Percentiles rank a stretch among this genome's conserved stretches.
Conservation (phyloP, 371 early-diverging fungal genomes). For the Coemansia sp. region DNA sequence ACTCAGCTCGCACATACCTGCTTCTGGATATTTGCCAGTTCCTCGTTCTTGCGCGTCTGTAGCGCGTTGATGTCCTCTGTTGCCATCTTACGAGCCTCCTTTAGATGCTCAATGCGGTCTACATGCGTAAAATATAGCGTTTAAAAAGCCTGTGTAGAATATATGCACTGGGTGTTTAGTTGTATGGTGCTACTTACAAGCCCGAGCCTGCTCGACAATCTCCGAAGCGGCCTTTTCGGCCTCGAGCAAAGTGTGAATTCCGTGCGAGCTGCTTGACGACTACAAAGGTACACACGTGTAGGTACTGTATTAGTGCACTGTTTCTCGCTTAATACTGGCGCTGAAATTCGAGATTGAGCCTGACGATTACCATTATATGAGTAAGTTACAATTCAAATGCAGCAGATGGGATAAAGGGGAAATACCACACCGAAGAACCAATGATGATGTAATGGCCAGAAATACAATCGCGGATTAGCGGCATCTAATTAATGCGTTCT, state of each 20-base stretch:
- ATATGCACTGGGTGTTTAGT: too few relatives aligned
- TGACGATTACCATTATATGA: neutral
- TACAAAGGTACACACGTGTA: constrained; percentile 12
- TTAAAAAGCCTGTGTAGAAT: neutral
- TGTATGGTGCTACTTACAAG: constrained; percentile 64
- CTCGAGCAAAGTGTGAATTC: constrained; percentile 80
- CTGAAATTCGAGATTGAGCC: neutral
- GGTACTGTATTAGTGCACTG: neutral
- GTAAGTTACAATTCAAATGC: neutral
- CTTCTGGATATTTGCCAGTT: constrained; percentile 79
- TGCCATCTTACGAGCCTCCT: constrained; percentile 93
- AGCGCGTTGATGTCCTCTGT: constrained; percentile 86
- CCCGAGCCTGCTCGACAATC: constrained; percentile 89
- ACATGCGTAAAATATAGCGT: neutral
- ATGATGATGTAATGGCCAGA: neutral
- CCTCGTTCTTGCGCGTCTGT: constrained; percentile 78
- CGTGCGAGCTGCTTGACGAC: constrained; percentile 72
- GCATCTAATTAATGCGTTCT: neutral
- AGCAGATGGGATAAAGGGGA: neutral
- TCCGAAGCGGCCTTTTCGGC: constrained; percentile 85
- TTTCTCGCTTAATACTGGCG: neutral
- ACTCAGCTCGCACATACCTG: constrained; percentile 52
- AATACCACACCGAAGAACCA: neutral
- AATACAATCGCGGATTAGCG: neutral
- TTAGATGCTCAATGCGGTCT: constrained; percentile 91